Conservation (phyloP, 345 rosid genomes). For the Mangifera indica region DNA sequence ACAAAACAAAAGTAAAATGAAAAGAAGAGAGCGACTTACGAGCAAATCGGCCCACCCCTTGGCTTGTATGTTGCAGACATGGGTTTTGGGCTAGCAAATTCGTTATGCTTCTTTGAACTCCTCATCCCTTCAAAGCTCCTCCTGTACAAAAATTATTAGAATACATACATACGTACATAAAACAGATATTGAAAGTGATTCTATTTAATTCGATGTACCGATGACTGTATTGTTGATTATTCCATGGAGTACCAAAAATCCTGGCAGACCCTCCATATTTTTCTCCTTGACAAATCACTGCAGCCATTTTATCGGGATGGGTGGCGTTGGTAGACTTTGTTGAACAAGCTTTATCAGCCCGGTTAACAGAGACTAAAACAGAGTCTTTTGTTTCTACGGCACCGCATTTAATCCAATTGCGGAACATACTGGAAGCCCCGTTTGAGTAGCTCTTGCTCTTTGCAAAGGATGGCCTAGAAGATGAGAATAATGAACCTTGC, state of each 20-base stretch:
- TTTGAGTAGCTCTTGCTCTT: conserved; percentile 41
- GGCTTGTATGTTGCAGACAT: conserved; percentile 42
- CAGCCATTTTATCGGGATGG: background rate
- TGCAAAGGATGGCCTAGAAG: conserved; percentile 18
- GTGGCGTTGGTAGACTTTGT: background rate
- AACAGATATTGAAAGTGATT: background rate
- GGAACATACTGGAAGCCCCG: conserved; percentile 42
- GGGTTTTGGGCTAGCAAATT: conserved; percentile 25
- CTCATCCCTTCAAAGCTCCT: conserved; percentile 42
- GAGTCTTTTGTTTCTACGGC: conserved; percentile 48
- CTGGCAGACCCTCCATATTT: conserved; percentile 23
- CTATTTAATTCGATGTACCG: conserved; percentile 25
- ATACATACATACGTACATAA: background rate
- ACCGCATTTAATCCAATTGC: conserved; percentile 53
- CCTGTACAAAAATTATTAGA: conserved; percentile 17
- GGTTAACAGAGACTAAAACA: conserved; percentile 37
- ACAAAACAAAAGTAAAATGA: too few relatives aligned
- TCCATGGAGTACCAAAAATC: conserved; percentile 34
- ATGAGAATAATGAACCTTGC: conserved; percentile 24
- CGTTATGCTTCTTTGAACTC: conserved; percentile 38
- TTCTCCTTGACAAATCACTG: conserved; percentile 16
- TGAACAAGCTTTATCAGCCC: conserved; percentile 9
- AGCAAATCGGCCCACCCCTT: conserved; percentile 54
- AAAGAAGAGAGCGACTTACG: conserved; percentile 39
- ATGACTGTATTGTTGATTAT: conserved; percentile 33